These are phyloP conservation scores for Colletotrichum musicola DNA, from an alignment of 2,329 filamentous ascomycete species.

Conservation along the genomic window DNA sequence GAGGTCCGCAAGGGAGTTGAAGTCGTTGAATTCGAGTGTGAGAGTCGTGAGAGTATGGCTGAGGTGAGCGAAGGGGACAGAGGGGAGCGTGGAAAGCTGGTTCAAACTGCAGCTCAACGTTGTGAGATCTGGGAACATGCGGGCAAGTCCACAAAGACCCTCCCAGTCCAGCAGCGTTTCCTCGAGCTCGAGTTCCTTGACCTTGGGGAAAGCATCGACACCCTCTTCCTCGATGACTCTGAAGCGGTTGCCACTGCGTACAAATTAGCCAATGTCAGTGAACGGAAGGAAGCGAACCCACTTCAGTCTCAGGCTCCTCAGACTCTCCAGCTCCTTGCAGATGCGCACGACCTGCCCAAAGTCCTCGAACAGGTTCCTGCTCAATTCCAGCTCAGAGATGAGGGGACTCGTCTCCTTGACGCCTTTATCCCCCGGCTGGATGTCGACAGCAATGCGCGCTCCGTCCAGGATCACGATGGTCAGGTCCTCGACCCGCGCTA, in stretches of 20 bases:
- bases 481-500: conserved; percentile 82
- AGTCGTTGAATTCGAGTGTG: conserved; percentile 79
- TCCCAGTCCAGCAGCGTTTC: conserved; percentile 76
- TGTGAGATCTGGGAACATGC: conserved; percentile 65
- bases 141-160: conserved; percentile 68
- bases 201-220: conserved; percentile 57
- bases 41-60: conserved; percentile 70
- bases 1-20: conserved; percentile 71
- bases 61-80: conserved; percentile 54
- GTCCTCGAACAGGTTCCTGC: conserved; percentile 81
- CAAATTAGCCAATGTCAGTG: conserved; percentile 37
- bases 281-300: conserved; percentile 55
- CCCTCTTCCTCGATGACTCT: conserved; percentile 50
- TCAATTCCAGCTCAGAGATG: conserved; percentile 85
- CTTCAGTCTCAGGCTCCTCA: conserved; percentile 79
- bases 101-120: conserved; percentile 69
- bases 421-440: conserved; percentile 48
- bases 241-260: conserved; percentile 79
- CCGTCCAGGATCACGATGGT: conserved; percentile 87
- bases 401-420: conserved; percentile 70
- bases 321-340: conserved; percentile 74
- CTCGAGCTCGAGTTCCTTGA: conserved; percentile 74
- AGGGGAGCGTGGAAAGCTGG: conserved; percentile 65
- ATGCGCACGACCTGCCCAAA: conserved; percentile 78
- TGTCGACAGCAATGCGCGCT: conserved; percentile 66